Evolutionary conservation across 2,329 filamentous ascomycete genomes (phyloP), one percentile per base, ranked within the genome.

Genomic region (Fusarium hostae): DNA sequence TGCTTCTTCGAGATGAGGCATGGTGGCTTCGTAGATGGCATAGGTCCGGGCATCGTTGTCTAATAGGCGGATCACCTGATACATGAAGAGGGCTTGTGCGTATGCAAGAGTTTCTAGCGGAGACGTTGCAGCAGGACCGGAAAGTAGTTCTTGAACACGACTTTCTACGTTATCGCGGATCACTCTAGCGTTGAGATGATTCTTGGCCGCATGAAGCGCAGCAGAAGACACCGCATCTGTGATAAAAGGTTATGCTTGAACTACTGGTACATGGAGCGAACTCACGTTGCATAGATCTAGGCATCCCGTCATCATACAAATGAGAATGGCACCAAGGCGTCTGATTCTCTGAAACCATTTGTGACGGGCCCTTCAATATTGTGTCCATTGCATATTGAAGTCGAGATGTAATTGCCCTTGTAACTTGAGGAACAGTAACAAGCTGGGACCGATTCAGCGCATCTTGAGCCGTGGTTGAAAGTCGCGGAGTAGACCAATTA

Each of bases 1-100:
- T 12, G 59, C 59, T 28, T 63, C 59, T n/a, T 63, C 59, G 1
- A 63, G 59, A n/a, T 63, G 59, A 11, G 59, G 59, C 55, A 63
- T 63, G 12, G 43, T 63, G 1, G 43, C 16, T 43, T 63, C 55
- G 5, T 63, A 63, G 8, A 39, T 54, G 20, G 35, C 18, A 3
- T 39, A 15, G 0, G 28, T 16, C 0, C 55, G 28, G 15, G 30
- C 11, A 2, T 63, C 59, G 9, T 44, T 50, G 0, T 63, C 59
- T 0, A 22, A 8, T 11, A 63, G 2, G 0, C 59, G 59, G 0
- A 63, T 13, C 0, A 47, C 34, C 9, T 63, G 59, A 20, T 60
- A 63, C 2, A 63, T 50, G 4, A 63, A 50, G 1, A 63, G 43
- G 1, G 59, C 43, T 10, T 63, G 59, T 5, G 59, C 55, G 8